Evolutionary conservation across 2,329 filamentous ascomycete genomes (phyloP).

Genomic region (Aureobasidium sp.): DNA sequence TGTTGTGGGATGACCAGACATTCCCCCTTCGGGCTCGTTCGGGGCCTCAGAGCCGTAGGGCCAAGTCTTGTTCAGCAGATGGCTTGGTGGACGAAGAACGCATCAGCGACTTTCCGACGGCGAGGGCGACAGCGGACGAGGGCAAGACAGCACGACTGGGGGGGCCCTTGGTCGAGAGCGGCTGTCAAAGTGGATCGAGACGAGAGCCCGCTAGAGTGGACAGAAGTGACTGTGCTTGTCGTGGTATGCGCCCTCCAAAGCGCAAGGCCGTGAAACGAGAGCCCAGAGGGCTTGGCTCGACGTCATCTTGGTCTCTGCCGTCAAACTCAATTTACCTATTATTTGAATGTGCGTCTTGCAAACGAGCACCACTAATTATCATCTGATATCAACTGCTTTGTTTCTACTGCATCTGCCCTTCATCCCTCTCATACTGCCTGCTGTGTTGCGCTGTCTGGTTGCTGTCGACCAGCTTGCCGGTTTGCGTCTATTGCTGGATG

Average conservation of each 20-base stretch:
- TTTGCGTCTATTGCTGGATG: neutral
- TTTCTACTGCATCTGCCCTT: neutral
- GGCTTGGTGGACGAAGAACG: neutral
- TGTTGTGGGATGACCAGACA: neutral
- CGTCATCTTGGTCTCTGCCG: neutral
- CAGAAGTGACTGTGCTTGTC: neutral
- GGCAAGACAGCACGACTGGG: neutral
- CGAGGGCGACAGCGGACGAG: neutral
- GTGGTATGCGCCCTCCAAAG: neutral
- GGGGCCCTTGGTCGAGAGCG: conserved; percentile 6
- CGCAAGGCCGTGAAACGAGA: neutral
- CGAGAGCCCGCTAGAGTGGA: no score
- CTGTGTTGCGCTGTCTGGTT: neutral
- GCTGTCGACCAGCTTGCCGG: neutral
- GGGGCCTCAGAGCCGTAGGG: neutral
- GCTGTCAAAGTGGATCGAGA: neutral
- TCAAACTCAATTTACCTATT: no score
- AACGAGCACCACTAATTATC: neutral
- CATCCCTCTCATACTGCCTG: neutral
- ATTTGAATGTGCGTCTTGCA: no score
- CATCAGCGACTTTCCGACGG: neutral
- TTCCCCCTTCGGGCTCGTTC: neutral
- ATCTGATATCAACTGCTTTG: neutral
- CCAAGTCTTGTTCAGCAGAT: conserved; percentile 6
- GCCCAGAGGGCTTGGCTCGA: neutral